Evolutionary conservation across 257 asterid species (phyloP), one percentile per base, ranked within the genome.

Genomic region (Jacaranda copaia): DNA sequence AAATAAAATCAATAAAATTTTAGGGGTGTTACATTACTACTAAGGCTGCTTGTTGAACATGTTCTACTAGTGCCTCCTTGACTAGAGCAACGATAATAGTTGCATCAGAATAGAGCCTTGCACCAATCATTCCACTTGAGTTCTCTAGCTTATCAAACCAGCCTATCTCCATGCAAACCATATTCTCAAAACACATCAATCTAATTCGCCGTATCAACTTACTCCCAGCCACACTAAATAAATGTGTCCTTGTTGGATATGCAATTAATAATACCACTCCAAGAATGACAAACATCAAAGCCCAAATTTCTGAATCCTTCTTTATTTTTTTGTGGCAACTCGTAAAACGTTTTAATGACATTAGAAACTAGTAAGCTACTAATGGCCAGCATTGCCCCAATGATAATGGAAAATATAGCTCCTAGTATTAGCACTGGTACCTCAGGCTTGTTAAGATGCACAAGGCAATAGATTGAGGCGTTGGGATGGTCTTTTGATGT

Each of bases 51-150:
- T 79, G 73, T 72, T 80, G 75, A 59, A 87, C 86, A 25, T 67
- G 70, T 58, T 83, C 82, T 2, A 75, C 83, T 7, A 86, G 77
- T 15, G 80, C 14, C 74, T 88, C 93, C 6, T 89, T 89, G 52
- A 86, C 87, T 36, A 88, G 74, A 72, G 83, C 83, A 8, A 88
- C 84, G 10, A 85, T 25, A 42, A 74, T 73, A 66, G 90, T 82
- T 46, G 91, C 92, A 82, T 88, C 92, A 70, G 85, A 52, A 6
- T 90, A 86, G 49, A 88, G 92, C 80, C 80, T 84, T 46, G 90
- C 76, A 14, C 85, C 84, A 10, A 84, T 81, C 49, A 72, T 65
- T 43, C 92, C 92, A 36, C 86, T 78, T 0, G 93, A 80, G 82
- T 89, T 81, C 51, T 80, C 85, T n/a, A 81, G 81, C 74, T 77